Conservation (phyloP, 331 rosid species). For the Rhamnella rubrinervis region DNA sequence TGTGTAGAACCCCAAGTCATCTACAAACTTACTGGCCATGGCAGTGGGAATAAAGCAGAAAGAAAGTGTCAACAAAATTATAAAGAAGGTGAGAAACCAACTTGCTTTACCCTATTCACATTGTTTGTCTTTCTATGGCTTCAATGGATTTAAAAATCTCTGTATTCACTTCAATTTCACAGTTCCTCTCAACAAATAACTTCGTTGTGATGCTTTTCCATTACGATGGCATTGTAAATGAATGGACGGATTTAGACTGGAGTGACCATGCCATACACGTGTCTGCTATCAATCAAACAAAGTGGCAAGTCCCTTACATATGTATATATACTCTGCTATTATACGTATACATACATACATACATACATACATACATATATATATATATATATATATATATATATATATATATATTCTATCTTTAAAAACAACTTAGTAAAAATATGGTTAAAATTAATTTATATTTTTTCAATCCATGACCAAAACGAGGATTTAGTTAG, state of each 20-base stretch:
- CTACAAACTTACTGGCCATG: background rate
- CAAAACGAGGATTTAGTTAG: too few relatives aligned
- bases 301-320: constrained; percentile 29
- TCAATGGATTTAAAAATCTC: background rate
- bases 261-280: constrained; percentile 33
- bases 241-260: constrained; percentile 40
- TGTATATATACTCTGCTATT: background rate
- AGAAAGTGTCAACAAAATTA: constrained; percentile 39
- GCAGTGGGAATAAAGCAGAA: constrained; percentile 37
- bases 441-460: too few relatives aligned
- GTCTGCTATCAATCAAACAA: constrained; percentile 40
- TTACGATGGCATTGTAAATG: constrained; percentile 35
- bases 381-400: too few relatives aligned
- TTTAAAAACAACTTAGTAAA: too few relatives aligned
- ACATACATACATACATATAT: too few relatives aligned
- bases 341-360: too few relatives aligned
- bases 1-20: background rate
- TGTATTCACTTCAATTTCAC: background rate
- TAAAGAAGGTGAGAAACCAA: constrained; percentile 31
- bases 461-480: too few relatives aligned
- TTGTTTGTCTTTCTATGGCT: background rate
- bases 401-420: too few relatives aligned
- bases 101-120: background rate
- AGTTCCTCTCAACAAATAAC: constrained; percentile 23
- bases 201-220: constrained; percentile 35